Evolutionary conservation across 768 basidiomycete species (phyloP), one percentile per base, ranked within the genome.

Genomic region (Panus rudis): DNA sequence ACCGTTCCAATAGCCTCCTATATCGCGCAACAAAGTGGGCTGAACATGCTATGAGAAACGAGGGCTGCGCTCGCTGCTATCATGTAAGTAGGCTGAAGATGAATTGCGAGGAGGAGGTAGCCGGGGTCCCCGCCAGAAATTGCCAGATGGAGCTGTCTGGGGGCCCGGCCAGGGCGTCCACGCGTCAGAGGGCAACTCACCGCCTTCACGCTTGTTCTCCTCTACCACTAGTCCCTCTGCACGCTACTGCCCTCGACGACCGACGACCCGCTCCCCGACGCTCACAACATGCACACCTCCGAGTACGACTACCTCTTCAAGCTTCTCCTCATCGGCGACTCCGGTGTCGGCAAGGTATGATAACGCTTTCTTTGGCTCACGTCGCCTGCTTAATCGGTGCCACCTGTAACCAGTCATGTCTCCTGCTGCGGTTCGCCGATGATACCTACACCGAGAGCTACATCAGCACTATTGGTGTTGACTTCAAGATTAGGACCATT

Each of bases 401-500:
- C 16, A 14, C 24, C 28, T 4, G 16, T n/a, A n/a, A n/a, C n/a
- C 66, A 97, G 84, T 97, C 93, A 45, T 92, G 89, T 69, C 71
- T 92, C 53, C 81, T 92, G 50, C 75, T 92, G 53, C 86, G 89
- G 63, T 92, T 92, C 60, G 87, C 88, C 42, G 94, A 98, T 67
- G 93, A 97, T 64, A 88, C 93, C 37, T 97, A 93, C 74, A 96
- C 94, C 42, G 92, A 94, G 63, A 91, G 86, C 56, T 97, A 94
- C 68, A 93, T 98, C 60, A 88, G 85, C 48, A 97, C 94, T 26
- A 98, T 97, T 64, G 96, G 96, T 52, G 92, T 98, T 45, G 92
- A 96, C 71, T 96, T 96, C 71, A 94, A 93, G 84, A 97, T 98
- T 69, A 77, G 94, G 49, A 98, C 94, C 22, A 97, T 98, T 66